Base-by-base conservation (phyloP, 495 filamentous ascomycete species). In the Elasticomyces elasticus region DNA sequence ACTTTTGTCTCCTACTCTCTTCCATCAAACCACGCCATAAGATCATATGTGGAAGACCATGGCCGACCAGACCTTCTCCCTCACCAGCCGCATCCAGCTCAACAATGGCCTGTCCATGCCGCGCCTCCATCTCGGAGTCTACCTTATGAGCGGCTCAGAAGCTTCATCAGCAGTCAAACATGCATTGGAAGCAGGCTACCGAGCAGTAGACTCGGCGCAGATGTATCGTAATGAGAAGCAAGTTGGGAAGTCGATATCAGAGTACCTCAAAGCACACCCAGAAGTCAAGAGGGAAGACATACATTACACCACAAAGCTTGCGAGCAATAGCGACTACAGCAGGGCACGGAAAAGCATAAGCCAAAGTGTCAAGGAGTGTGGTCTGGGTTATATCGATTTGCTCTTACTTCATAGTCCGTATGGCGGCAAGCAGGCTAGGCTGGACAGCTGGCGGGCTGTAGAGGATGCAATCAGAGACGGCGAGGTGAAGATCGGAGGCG, bases 251-350 rank as follows among this genome's bases (percentile, higher is more conserved):
- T 76, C 82, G 5, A 84, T 86, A 58, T 58, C 58, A 5, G 59
- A 65, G 2, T 83, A 71, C 58, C 62, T 85, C 1, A 55, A 71
- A 15, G 64, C 61, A 27, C 57, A 61, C 2, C 61, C 60, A 1
- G 76, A 78, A 37, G 63, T 84, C 12, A 70, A 71, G 24, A 73
- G 83, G 10, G 71, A 77, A 20, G 75, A 85, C 56, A 70, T 87
- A 54, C 79, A 80, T 64, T 86, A 80, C 66, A 88, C 84, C 1
- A 77, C 77, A 41, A 88, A 87, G 64, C 69, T 87, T 17, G 70
- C 71, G 23, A 72, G 64, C 49, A 83, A 84, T 60, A 71, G 70
- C 3, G 70, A 71, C 9, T 86, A 85, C 61, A 71, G 80, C 11
- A 61, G 65, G 7, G 80, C 81, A 22, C 75, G 78, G 43, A 66